A percentile compares a stretch with the other conserved stretches of the same genome.
These are phyloP conservation scores for Aspergillus neotritici DNA, from an alignment of 2,329 filamentous ascomycete species.

Conservation along the genomic window DNA sequence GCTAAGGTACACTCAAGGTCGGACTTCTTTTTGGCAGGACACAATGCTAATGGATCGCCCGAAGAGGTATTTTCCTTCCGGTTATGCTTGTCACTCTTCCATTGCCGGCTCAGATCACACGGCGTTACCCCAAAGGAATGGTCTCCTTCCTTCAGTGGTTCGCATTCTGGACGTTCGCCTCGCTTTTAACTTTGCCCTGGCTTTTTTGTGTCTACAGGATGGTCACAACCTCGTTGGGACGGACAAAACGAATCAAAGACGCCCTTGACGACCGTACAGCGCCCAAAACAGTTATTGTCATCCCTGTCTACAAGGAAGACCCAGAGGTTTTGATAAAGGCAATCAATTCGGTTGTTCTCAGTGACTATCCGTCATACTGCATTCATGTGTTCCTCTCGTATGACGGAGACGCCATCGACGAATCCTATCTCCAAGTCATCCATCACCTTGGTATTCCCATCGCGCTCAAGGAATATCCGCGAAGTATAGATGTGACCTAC, in stretches of 20 bases:
- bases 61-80: constrained; percentile 75
- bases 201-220: constrained; percentile 88
- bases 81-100: constrained; percentile 93
- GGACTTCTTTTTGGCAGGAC: not conserved
- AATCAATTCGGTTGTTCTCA: constrained; percentile 85
- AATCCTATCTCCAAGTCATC: constrained; percentile 81
- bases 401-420: constrained; percentile 82
- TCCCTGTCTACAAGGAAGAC: constrained; percentile 94
- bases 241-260: constrained; percentile 74
- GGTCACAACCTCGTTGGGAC: constrained; percentile 78
- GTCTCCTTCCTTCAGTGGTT: constrained; percentile 82
- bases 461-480: constrained; percentile 66
- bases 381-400: constrained; percentile 95
- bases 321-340: constrained; percentile 78
- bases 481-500: constrained; percentile 85
- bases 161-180: constrained; percentile 87
- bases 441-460: constrained; percentile 76
- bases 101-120: constrained; percentile 64
- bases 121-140: constrained; percentile 64
- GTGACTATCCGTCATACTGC: constrained; percentile 86
- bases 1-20: constrained; percentile 57
- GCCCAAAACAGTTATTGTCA: constrained; percentile 90
- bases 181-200: constrained; percentile 81
- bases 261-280: constrained; percentile 78
- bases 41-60: not conserved